Conservation (phyloP, 2,329 filamentous ascomycete species). For the Diaporthe sp. region DNA sequence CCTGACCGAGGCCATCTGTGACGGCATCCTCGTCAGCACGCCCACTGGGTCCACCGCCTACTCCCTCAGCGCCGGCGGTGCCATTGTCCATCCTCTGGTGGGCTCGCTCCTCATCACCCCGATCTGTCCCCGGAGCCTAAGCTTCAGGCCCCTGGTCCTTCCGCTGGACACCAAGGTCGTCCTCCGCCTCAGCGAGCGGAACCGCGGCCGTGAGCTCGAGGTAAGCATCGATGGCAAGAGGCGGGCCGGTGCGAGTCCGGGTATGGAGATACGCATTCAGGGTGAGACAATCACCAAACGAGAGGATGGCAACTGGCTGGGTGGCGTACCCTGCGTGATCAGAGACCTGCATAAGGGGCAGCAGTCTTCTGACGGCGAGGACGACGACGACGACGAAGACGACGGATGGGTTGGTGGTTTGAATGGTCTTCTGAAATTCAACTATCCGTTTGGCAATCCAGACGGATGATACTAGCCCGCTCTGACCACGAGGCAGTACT, state of each 20-base stretch:
- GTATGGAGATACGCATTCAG: conserved; percentile 88
- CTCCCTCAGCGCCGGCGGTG: conserved; percentile 90
- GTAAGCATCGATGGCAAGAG: conserved; percentile 84
- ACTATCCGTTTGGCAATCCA: conserved; percentile 88
- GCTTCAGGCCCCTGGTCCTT: conserved; percentile 90
- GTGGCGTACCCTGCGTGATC: conserved; percentile 94
- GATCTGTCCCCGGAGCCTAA: conserved; percentile 92
- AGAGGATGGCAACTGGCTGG: conserved; percentile 65
- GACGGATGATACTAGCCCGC: conserved; percentile 13
- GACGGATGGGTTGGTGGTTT: conserved; percentile 97
- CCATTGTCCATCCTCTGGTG: conserved; percentile 94
- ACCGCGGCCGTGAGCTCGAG: conserved; percentile 80
- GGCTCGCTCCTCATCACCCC: conserved; percentile 90
- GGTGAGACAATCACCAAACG: conserved; percentile 80
- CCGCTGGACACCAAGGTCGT: conserved; percentile 88
- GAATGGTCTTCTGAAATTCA: conserved; percentile 95
- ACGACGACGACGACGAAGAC: conserved; percentile 88
- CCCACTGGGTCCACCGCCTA: conserved; percentile 97
- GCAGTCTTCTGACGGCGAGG: conserved; percentile 46
- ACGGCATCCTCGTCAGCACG: conserved; percentile 94
- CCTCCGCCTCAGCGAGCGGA: conserved; percentile 84
- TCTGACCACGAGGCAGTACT: background rate
- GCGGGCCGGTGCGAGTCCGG: conserved; percentile 75
- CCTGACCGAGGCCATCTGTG: conserved; percentile 92
- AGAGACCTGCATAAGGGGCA: conserved; percentile 63